Evolutionary conservation across 495 filamentous ascomycete species (phyloP), one percentile per base, ranked within the genome.

Genomic region (Poronia punctata): DNA sequence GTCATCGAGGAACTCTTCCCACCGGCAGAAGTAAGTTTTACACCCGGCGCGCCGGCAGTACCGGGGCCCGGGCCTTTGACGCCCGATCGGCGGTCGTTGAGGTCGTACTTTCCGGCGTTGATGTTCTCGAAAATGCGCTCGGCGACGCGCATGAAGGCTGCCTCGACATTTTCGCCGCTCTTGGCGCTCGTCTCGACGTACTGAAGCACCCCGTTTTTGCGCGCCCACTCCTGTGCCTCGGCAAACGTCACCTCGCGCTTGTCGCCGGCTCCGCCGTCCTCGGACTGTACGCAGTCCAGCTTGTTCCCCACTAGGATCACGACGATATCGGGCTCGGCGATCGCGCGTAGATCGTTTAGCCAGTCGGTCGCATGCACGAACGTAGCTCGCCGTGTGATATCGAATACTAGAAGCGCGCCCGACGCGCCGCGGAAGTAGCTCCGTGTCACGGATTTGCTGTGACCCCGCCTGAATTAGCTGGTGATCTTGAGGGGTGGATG

Each of bases 171-270:
- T 59, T 92, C 86, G 16, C 92, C 92, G 25, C 78, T 88, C 67
- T 95, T 98, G 25, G 92, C 92, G 40, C 77, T 83, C n/a, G 92
- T 98, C 66, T 98, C 92, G 34, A 96, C 85, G 58, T 95, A 95
- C 49, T 83, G 76, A 43, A 94, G 74, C 12, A 96, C 76, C 35
- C 80, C 81, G 62, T 96, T 95, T 45, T 68, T 60, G 38, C 69
- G 67, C 23, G 87, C 92, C 92, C 92, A 98, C 36, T 83, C 84
- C 50, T 84, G 78, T 5, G 92, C 92, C 61, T 95, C 89, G 32
- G 79, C 68, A 25, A 59, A 64, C 1, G 83, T 80, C 1, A 98
- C 85, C 53, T 86, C 80, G 41, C 90, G 74, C 62, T 84, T 78
- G 50, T 83, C 84, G 43, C 66, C 33, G 5, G 49, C 68, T 9